Evolutionary conservation across 257 asterid genomes (phyloP).

Genomic region (Solanum ossicruentum): DNA sequence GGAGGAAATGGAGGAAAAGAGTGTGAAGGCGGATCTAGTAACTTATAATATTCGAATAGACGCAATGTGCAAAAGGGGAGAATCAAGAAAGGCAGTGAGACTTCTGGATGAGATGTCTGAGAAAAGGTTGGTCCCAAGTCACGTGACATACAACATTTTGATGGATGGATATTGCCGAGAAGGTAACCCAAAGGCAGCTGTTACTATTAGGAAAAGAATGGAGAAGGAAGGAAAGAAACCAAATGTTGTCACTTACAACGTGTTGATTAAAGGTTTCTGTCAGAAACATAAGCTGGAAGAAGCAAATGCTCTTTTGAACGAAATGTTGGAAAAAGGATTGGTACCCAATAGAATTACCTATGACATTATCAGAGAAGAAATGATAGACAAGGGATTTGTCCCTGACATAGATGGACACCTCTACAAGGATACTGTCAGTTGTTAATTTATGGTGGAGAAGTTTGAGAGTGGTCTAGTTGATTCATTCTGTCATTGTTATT

Average conservation of each 20-base stretch:
- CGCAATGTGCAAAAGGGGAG: constrained; percentile 53
- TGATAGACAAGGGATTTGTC: constrained; percentile 78
- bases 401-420: constrained; percentile 85
- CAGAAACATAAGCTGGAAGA: constrained; percentile 49
- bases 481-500: background rate
- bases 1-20: constrained; percentile 52
- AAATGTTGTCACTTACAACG: constrained; percentile 63
- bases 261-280: constrained; percentile 64
- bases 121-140: constrained; percentile 51
- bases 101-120: constrained; percentile 60
- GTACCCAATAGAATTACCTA: constrained; percentile 63
- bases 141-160: constrained; percentile 54
- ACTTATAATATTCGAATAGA: constrained; percentile 62
- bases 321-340: constrained; percentile 92
- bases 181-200: constrained; percentile 51
- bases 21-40: constrained; percentile 48
- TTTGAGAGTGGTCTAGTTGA: background rate
- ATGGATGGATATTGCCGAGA: constrained; percentile 62
- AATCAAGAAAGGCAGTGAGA: constrained; percentile 52
- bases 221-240: constrained; percentile 72
- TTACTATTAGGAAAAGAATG: constrained; percentile 62
- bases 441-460: background rate
- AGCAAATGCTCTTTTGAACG: constrained; percentile 59
- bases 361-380: constrained; percentile 58
- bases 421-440: constrained; percentile 16